Evolutionary conservation across 2,329 filamentous ascomycete species (phyloP).

Genomic region (Ophiostoma tasmaniense): DNA sequence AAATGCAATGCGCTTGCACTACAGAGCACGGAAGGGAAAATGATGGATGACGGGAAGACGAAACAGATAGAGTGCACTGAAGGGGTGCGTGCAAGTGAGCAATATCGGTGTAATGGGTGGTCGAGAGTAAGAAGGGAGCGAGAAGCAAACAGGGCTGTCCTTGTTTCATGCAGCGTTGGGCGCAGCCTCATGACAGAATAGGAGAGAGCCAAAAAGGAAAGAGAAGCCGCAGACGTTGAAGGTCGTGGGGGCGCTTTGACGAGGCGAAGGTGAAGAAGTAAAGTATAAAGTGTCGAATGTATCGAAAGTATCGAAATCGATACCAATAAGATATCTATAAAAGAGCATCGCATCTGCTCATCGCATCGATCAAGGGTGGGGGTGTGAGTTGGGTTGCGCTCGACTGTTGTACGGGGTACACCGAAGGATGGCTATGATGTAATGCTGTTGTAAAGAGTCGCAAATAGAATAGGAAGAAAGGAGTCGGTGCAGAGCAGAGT

Average conservation of each 20-base stretch:
- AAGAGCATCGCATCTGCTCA: background rate
- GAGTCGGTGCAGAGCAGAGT: background rate
- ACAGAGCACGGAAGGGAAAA: background rate
- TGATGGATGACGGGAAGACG: background rate
- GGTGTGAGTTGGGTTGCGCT: background rate
- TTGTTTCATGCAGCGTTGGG: background rate
- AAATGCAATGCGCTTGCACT: background rate
- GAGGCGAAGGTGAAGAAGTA: background rate
- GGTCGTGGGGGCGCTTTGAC: background rate
- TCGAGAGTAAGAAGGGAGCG: background rate
- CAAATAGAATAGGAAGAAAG: background rate
- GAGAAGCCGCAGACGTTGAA: background rate
- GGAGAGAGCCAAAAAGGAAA: background rate
- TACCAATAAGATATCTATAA: too few relatives aligned
- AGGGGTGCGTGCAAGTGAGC: constrained; percentile 4
- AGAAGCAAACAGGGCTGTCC: constrained; percentile 5
- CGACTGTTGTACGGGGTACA: background rate
- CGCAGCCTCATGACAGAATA: constrained; percentile 1
- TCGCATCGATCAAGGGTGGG: constrained; percentile 1
- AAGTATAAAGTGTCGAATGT: background rate
- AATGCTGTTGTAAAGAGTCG: background rate
- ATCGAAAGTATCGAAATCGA: too few relatives aligned
- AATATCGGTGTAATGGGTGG: constrained; percentile 1
- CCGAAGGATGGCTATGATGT: background rate
- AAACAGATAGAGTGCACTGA: constrained; percentile 4